Conservation (phyloP, 768 basidiomycete genomes). For the Boletus vermiculosoides region DNA sequence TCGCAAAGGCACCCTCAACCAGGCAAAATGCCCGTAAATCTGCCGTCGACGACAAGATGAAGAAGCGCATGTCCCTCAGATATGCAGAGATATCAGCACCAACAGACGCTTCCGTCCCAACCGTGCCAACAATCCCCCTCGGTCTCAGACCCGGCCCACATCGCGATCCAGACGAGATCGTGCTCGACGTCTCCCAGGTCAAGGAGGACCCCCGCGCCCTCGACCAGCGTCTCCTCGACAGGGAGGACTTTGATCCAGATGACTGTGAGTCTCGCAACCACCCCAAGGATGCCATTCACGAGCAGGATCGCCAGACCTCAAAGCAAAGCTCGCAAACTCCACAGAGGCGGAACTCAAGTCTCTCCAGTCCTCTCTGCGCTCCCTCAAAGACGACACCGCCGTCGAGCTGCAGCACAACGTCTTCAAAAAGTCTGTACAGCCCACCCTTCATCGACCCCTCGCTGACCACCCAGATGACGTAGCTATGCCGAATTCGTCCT, state of each 20-base stretch:
- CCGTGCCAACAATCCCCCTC: conserved; percentile 56
- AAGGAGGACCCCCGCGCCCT: conserved; percentile 59
- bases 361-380: conserved; percentile 72
- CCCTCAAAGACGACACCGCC: conserved; percentile 69
- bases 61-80: conserved; percentile 94
- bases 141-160: conserved; percentile 37
- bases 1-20: conserved; percentile 26
- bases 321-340: conserved; percentile 85
- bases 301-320: conserved; percentile 52
- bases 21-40: conserved; percentile 47
- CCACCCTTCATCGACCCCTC: neutral
- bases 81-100: conserved; percentile 86
- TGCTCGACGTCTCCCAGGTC: conserved; percentile 36
- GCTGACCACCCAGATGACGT: conserved; percentile 15
- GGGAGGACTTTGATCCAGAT: conserved; percentile 84
- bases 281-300: neutral
- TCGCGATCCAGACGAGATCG: conserved; percentile 49
- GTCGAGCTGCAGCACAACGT: conserved; percentile 87
- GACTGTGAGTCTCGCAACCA: conserved; percentile 58
- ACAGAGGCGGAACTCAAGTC: conserved; percentile 78
- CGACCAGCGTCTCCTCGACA: conserved; percentile 63
- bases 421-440: conserved; percentile 77
- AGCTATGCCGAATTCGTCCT: conserved; percentile 97
- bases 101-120: conserved; percentile 52
- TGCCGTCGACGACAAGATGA: conserved; percentile 82